A percentile compares a stretch with the other conserved stretches of the same genome.
Conservation (phyloP, 1,284 basidiomycete species). For the Bjerkandera adusta region DNA sequence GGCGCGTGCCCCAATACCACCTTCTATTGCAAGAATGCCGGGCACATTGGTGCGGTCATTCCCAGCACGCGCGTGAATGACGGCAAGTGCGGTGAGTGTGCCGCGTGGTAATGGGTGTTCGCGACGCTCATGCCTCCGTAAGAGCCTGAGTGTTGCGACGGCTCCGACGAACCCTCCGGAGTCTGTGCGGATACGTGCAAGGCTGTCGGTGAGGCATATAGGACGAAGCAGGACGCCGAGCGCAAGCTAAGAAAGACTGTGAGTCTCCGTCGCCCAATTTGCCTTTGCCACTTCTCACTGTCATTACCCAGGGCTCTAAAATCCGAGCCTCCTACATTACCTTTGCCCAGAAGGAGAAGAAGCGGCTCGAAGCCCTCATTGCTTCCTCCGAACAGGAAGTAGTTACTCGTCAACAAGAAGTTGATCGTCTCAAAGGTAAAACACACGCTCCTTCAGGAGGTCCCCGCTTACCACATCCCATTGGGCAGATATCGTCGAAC, state of each 20-base stretch:
- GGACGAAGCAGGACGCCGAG: constrained; percentile 66
- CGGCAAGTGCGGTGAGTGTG: constrained; percentile 83
- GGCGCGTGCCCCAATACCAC: constrained; percentile 76
- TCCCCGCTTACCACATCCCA: background rate
- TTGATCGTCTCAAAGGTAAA: constrained; percentile 61
- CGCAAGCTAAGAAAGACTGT: constrained; percentile 81
- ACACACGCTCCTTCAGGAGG: background rate
- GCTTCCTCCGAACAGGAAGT: constrained; percentile 56
- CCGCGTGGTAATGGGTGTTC: background rate
- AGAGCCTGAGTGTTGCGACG: constrained; percentile 97
- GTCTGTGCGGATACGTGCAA: constrained; percentile 81
- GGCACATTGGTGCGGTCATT: constrained; percentile 83
- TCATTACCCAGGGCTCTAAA: constrained; percentile 71
- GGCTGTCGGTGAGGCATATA: constrained; percentile 71
- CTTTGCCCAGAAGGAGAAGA: constrained; percentile 86
- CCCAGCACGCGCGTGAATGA: constrained; percentile 88
- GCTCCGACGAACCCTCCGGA: constrained; percentile 87
- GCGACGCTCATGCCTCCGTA: constrained; percentile 2
- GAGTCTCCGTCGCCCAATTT: constrained; percentile 21
- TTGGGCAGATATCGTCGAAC: constrained; percentile 61
- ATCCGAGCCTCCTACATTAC: constrained; percentile 87
- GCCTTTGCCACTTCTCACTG: background rate
- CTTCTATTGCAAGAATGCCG: constrained; percentile 90
- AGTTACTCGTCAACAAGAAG: constrained; percentile 65
- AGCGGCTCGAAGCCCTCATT: constrained; percentile 66